Conservation (phyloP, 495 filamentous ascomycete genomes). For the Poronia punctata region DNA sequence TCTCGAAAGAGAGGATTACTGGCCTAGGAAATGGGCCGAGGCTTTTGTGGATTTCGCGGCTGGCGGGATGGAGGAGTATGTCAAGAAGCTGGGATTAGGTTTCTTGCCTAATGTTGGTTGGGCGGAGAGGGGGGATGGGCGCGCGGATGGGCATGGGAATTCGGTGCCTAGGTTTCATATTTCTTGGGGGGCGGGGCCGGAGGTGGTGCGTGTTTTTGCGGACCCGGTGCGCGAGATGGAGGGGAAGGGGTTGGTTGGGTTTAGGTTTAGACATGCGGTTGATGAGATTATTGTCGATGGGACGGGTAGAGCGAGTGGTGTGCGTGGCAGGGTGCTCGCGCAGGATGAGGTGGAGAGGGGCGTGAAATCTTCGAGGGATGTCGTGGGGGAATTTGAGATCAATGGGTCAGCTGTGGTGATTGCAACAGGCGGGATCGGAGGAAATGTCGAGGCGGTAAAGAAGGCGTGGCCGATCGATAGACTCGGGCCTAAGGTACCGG, state of each 20-base stretch:
- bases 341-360: constrained; percentile 33
- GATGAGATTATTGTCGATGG: constrained; percentile 43
- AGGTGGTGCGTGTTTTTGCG: constrained; percentile 42
- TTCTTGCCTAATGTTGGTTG: constrained; percentile 41
- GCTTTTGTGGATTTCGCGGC: constrained; percentile 48
- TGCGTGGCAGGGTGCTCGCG: constrained; percentile 40
- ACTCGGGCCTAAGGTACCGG: constrained; percentile 37
- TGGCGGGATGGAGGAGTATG: constrained; percentile 42
- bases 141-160: constrained; percentile 45
- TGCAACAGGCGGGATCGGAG: constrained; percentile 43
- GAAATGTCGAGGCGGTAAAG: constrained; percentile 45
- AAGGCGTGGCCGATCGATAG: constrained; percentile 40
- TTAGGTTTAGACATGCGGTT: constrained; percentile 41
- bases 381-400: constrained; percentile 38
- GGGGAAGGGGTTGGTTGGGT: constrained; percentile 40
- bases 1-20: constrained; percentile 34
- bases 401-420: constrained; percentile 38
- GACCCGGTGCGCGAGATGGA: constrained; percentile 41
- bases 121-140: constrained; percentile 45
- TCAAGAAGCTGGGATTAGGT: constrained; percentile 36
- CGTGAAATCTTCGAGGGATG: constrained; percentile 33
- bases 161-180: constrained; percentile 46
- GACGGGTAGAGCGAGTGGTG: constrained; percentile 38
- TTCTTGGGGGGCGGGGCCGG: constrained; percentile 47
- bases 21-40: constrained; percentile 46